These are phyloP conservation scores for Magnolia changhungtana DNA, from an alignment of 164 flowering plant species.

Conservation along the genomic window DNA sequence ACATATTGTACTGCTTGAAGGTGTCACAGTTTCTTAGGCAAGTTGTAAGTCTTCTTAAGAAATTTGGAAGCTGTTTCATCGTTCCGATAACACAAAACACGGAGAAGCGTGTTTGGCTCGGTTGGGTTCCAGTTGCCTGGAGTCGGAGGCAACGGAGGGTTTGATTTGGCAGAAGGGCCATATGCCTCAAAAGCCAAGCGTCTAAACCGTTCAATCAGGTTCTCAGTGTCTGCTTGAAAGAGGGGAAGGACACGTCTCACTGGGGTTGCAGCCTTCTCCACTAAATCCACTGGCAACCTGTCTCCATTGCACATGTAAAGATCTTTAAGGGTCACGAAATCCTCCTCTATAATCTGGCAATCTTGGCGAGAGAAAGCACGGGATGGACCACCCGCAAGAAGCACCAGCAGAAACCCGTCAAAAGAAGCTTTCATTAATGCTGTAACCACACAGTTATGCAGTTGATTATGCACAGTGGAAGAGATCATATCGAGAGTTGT, in stretches of 20 bases:
- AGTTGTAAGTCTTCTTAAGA: conserved; percentile 67
- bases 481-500: conserved; percentile 51
- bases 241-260: conserved; percentile 54
- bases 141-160: conserved; percentile 72
- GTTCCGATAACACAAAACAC: conserved; percentile 67
- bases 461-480: conserved; percentile 55
- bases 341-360: conserved; percentile 62
- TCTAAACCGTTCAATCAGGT: conserved; percentile 53
- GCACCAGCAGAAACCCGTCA: conserved; percentile 72
- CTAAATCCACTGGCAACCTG: conserved; percentile 71
- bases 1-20: background rate
- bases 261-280: conserved; percentile 48
- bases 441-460: conserved; percentile 58
- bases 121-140: conserved; percentile 63
- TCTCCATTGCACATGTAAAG: conserved; percentile 80
- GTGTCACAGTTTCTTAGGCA: conserved; percentile 64
- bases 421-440: conserved; percentile 88
- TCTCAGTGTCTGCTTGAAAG: conserved; percentile 39
- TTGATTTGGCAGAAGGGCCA: conserved; percentile 57
- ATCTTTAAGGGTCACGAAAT: conserved; percentile 61
- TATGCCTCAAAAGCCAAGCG: conserved; percentile 22
- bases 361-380: conserved; percentile 62
- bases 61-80: conserved; percentile 71
- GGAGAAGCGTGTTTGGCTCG: conserved; percentile 74
- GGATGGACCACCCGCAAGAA: conserved; percentile 88